Evolutionary conservation across 805 yeast species (phyloP), one percentile per base, ranked within the genome.

Genomic region (Candida maesae): DNA sequence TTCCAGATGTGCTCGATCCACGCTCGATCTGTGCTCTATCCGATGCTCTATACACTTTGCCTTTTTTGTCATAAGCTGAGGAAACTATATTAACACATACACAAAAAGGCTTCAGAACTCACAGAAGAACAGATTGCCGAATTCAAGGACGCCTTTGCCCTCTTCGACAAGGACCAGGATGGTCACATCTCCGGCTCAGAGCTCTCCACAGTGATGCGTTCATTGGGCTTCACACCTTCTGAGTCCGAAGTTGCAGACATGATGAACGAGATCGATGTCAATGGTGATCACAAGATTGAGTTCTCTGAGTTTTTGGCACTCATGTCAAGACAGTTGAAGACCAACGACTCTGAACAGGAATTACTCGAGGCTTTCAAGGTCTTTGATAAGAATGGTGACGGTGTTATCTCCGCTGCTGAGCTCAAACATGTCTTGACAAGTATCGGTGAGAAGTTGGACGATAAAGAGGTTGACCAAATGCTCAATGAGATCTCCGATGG

Each of bases 381-480:
- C 29, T 93, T 93, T 61, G 99, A 93, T 71, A 67, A 56, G 65
- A 85, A 93, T 64, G 97, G 96, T 45, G 96, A 93, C 64, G 99
- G 99, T 51, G 85, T 85, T 66, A 93, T 93, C 63, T 84, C 95
- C 44, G 95, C 96, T 50, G 93, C 96, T 45, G 99, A 93, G 70
- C 78, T 93, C 63, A 83, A 95, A 66, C 96, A 91, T 63, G 98
- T 93, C 35, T 80, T 93, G 66, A 93, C 98, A 36, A 87, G 97
- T 8, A 93, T 93, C 63, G 99, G 99, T 59, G 99, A 93, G 68
- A 89, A 87, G 65, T 77, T 93, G 56, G 81, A 95, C 15, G 99
- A 93, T 56, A 95, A 91, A 40, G 99, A 93, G 67, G 98, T 95
- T 39, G 95, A 88, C 58, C 95, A 89, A 66, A 93, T 93, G 97